Percentiles rank a stretch among this genome's conserved stretches.
Conservation (phyloP, 495 filamentous ascomycete species). For the Pyrenopolyporus hunteri region DNA sequence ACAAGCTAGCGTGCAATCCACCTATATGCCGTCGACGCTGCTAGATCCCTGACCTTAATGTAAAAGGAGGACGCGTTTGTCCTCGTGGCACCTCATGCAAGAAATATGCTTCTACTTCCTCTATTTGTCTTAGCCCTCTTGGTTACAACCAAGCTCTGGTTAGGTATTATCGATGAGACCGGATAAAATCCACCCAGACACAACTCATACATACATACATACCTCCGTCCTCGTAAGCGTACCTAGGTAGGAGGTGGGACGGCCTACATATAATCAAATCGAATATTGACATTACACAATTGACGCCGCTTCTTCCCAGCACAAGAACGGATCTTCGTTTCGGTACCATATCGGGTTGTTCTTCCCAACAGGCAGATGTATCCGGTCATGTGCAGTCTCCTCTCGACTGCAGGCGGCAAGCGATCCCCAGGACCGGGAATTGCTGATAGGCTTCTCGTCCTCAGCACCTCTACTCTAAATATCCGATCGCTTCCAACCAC, state of each 20-base stretch:
- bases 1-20: not conserved
- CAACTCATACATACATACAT: no score
- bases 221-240: conserved; percentile 22
- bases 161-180: conserved; percentile 20
- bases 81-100: conserved; percentile 18
- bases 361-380: conserved; percentile 19
- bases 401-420: conserved; percentile 12
- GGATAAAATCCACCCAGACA: conserved; percentile 28
- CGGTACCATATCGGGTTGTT: conserved; percentile 30
- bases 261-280: not conserved
- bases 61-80: conserved; percentile 2
- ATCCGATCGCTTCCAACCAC: conserved; percentile 2
- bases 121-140: conserved; percentile 12
- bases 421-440: conserved; percentile 33
- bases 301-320: not conserved
- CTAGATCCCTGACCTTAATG: conserved; percentile 1
- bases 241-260: not conserved
- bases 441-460: conserved; percentile 13
- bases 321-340: conserved; percentile 17
- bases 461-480: conserved; percentile 1
- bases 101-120: not conserved
- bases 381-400: conserved; percentile 27
- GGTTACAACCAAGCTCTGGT: conserved; percentile 2
- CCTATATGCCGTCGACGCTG: conserved; percentile 1
- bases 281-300: conserved; percentile 8